Evolutionary conservation across 805 yeast species (phyloP), one percentile per base, ranked within the genome.

Genomic region (Saccharomyces kudriavzevii): DNA sequence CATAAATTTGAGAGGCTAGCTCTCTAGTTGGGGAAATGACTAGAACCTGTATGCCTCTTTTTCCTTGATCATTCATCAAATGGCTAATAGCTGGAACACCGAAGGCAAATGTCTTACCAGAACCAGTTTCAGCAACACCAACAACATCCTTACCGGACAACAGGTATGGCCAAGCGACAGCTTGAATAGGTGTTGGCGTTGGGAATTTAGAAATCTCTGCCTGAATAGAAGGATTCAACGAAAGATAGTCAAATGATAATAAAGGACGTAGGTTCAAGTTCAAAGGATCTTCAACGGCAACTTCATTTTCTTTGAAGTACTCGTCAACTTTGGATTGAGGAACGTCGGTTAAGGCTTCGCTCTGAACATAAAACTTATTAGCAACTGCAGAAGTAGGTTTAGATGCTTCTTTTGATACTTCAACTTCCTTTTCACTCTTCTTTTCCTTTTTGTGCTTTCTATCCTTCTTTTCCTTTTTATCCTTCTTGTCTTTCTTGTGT

Each of bases 81-180:
- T 83, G 83, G 65, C 43, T 78, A 51, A 92, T 79, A n/a, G 97
- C 97, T 49, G 99, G 99, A 30, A 94, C 94, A 68, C 97, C 96
- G 69, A 92, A 94, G 0, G 97, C 98, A 72, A 92, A 85, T 0
- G 99, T 92, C 71, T 92, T 92, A 66, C 99, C 99, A 0, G 97
- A 89, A 40, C 99, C 99, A 2, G 99, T 92, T 73, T 92, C 97
- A 13, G 99, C 99, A 59, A 92, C 96, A 70, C 98, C 99, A 60
- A 92, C 81, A 26, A 91, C 96, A 68, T 92, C 99, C 54, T 84
- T 79, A 17, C 87, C 86, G 22, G 80, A 73, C 50, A 90, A 73
- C 51, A 92, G 73, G 66, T 82, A 89, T 59, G 99, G 98, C 98
- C 98, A 94, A 8, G 97, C 80, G 47, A 83, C 89, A 30, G 96